A percentile compares a stretch with the other conserved stretches of the same genome.
These are phyloP conservation scores for Tylopilus sp. DNA, from an alignment of 1,284 basidiomycete species.

Conservation along the genomic window DNA sequence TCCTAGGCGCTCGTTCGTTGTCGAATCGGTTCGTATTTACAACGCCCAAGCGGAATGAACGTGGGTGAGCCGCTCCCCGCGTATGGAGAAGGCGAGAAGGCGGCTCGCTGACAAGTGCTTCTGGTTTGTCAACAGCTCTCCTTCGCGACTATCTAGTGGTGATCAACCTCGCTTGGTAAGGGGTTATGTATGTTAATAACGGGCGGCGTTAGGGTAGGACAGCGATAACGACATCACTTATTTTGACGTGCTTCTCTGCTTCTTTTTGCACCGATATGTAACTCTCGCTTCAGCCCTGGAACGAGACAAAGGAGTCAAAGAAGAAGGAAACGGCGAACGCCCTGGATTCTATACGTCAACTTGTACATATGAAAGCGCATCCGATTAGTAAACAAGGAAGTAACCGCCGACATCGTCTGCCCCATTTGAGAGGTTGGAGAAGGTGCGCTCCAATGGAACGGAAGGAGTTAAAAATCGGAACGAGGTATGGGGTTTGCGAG, in stretches of 20 bases:
- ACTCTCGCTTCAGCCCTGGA: not conserved
- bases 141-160: slow-evolving; percentile 22
- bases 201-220: slow-evolving; percentile 20
- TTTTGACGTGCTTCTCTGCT: slow-evolving; percentile 6
- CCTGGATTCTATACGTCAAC: slow-evolving; percentile 16
- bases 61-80: not conserved
- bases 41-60: not conserved
- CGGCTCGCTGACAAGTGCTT: not conserved
- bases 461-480: slow-evolving; percentile 8
- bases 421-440: slow-evolving; percentile 10
- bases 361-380: not conserved
- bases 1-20: not conserved
- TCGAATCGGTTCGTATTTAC: not conserved
- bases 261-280: slow-evolving; percentile 1
- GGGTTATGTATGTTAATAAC: slow-evolving; percentile 13
- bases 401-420: not conserved
- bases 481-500: slow-evolving; percentile 2
- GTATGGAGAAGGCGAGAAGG: not conserved
- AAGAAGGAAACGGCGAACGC: not conserved
- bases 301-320: not conserved
- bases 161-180: slow-evolving; percentile 29
- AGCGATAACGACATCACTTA: slow-evolving; percentile 24
- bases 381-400: slow-evolving; percentile 12
- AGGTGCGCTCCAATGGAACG: slow-evolving; percentile 13
- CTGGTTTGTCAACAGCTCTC: slow-evolving; percentile 1